phyloP scores from a whole-genome alignment of 257 asterid species.

The Solanum dulcamara region DNA sequence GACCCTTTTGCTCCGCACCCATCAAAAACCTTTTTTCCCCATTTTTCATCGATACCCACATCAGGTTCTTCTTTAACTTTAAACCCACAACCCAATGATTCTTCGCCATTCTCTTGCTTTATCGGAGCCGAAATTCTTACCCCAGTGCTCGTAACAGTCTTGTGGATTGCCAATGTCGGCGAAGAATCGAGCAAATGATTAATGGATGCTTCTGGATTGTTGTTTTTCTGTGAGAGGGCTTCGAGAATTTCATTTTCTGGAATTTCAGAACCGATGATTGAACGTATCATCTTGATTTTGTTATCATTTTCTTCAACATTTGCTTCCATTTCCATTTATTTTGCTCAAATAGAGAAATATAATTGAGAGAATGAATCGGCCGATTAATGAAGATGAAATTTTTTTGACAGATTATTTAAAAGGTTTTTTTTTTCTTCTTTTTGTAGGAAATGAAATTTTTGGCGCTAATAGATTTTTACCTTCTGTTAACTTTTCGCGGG shows the following conservation, averaged over 20 bases:
- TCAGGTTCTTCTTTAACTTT: constrained; percentile 26
- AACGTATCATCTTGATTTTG: constrained; percentile 15
- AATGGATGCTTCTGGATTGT: constrained; percentile 10
- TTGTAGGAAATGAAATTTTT: background rate
- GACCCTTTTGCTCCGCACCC: background rate
- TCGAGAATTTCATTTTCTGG: constrained; percentile 12
- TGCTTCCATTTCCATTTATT: constrained; percentile 9
- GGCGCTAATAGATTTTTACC: constrained; percentile 14
- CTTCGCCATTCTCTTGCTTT: background rate
- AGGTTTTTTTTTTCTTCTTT: background rate
- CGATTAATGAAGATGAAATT: background rate
- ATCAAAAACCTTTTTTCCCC: background rate
- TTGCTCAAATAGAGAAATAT: background rate
- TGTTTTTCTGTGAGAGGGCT: constrained; percentile 20
- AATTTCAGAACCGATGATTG: constrained; percentile 11
- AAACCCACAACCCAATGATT: background rate
- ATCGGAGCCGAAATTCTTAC: constrained; percentile 31
- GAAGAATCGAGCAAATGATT: constrained; percentile 12
- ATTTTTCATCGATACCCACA: background rate
- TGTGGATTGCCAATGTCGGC: constrained; percentile 10
- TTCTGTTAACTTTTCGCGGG: background rate
- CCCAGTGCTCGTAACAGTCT: constrained; percentile 49
- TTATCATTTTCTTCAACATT: constrained; percentile 7
- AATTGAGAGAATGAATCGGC: background rate
- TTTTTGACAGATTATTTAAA: background rate